These are phyloP conservation scores for Aechmea fasciata DNA, from an alignment of 176 grass and related monocot species.

Conservation along the genomic window DNA sequence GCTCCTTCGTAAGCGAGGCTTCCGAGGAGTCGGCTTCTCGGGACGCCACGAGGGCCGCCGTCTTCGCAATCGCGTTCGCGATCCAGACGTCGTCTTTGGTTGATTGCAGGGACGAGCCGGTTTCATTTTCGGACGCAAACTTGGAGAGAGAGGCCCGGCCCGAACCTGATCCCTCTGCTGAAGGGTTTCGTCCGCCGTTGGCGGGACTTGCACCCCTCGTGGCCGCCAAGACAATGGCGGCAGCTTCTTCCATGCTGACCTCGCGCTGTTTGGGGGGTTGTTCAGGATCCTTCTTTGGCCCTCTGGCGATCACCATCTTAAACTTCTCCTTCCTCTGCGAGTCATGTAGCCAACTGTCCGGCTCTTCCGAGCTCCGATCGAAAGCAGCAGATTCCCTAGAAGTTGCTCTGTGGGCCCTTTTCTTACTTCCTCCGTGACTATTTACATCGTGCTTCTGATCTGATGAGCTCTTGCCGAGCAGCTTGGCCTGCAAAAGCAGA, in stretches of 20 bases:
- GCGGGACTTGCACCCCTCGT: slow-evolving; percentile 61
- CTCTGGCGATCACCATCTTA: slow-evolving; percentile 34
- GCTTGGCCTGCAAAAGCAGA: slow-evolving; percentile 26
- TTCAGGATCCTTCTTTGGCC: slow-evolving; percentile 34
- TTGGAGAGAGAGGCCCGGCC: background rate
- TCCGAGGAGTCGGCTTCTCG: slow-evolving; percentile 74
- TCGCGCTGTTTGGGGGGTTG: background rate
- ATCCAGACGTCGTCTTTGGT: slow-evolving; percentile 79
- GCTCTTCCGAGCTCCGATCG: slow-evolving; percentile 32
- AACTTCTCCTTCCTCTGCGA: slow-evolving; percentile 42
- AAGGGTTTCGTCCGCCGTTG: slow-evolving; percentile 20
- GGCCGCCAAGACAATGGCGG: slow-evolving; percentile 78
- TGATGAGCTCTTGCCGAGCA: slow-evolving; percentile 11
- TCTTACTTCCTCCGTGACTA: slow-evolving; percentile 23
- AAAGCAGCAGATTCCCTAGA: slow-evolving; percentile 20
- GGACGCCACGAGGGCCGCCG: slow-evolving; percentile 61
- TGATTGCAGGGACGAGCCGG: slow-evolving; percentile 28
- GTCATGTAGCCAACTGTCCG: slow-evolving; percentile 34
- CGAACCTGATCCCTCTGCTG: slow-evolving; percentile 11
- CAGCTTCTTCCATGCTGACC: slow-evolving; percentile 74
- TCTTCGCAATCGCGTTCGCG: slow-evolving; percentile 73
- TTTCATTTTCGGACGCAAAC: slow-evolving; percentile 13
- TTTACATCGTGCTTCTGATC: slow-evolving; percentile 15
- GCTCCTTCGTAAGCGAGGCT: slow-evolving; percentile 65
- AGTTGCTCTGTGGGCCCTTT: slow-evolving; percentile 10